These are phyloP conservation scores for Pseudocercospora musae DNA, from an alignment of 2,329 filamentous ascomycete species.

Conservation along the genomic window DNA sequence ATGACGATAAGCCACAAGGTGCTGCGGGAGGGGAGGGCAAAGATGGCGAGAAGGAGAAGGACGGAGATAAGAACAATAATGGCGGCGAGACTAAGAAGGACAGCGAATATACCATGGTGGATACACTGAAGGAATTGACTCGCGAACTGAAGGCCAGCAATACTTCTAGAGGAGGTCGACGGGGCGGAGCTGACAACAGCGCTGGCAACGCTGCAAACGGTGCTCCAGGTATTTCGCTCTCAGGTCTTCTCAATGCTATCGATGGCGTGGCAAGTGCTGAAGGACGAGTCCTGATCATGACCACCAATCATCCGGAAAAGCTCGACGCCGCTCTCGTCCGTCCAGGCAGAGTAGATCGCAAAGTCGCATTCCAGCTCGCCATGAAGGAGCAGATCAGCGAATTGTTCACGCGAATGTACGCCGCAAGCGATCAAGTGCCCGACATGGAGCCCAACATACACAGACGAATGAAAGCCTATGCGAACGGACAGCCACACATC, in stretches of 20 bases:
- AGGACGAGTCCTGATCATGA: constrained; percentile 77
- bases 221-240: constrained; percentile 58
- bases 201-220: constrained; percentile 17
- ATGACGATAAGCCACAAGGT: constrained; percentile 22
- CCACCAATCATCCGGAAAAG: constrained; percentile 70
- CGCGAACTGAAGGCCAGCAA: constrained; percentile 28
- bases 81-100: constrained; percentile 24
- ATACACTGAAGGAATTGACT: constrained; percentile 30
- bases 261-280: constrained; percentile 79
- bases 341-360: constrained; percentile 67
- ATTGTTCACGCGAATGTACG: constrained; percentile 42
- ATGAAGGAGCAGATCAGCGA: constrained; percentile 41
- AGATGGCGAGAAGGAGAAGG: constrained; percentile 16
- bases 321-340: constrained; percentile 66
- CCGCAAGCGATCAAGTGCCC: constrained; percentile 24
- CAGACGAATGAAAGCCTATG: not conserved
- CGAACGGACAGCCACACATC: constrained; percentile 6
- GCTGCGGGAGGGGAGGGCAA: constrained; percentile 15
- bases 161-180: constrained; percentile 3
- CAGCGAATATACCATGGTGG: constrained; percentile 20
- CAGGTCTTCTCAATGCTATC: constrained; percentile 77
- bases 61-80: constrained; percentile 6
- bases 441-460: constrained; percentile 11
- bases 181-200: not conserved
- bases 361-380: constrained; percentile 57